These are phyloP conservation scores for Ramalina intermedia DNA, from an alignment of 495 filamentous ascomycete species.

Conservation along the genomic window DNA sequence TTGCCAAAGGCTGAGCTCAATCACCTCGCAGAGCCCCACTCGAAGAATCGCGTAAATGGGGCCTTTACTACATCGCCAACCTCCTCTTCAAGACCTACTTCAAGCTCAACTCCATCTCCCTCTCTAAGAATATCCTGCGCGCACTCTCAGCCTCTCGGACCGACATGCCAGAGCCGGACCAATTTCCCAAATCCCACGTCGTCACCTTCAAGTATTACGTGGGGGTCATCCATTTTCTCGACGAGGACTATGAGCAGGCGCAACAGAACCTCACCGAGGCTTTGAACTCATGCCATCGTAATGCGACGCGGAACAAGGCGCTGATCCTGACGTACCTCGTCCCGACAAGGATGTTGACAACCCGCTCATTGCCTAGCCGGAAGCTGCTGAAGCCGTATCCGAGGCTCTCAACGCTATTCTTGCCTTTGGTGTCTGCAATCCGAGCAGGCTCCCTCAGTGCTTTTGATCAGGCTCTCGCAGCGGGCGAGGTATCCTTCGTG, in stretches of 20 bases:
- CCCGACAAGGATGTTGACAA: constrained; percentile 77
- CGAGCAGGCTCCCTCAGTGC: constrained; percentile 64
- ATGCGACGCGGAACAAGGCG: constrained; percentile 64
- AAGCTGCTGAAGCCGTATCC: constrained; percentile 61
- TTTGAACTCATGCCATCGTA: constrained; percentile 58
- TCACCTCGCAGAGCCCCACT: constrained; percentile 50
- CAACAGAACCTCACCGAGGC: constrained; percentile 68
- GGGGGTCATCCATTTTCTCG: constrained; percentile 77
- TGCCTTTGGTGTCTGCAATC: constrained; percentile 62
- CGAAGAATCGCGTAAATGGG: constrained; percentile 92
- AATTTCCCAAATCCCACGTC: constrained; percentile 74
- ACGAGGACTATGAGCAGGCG: constrained; percentile 72
- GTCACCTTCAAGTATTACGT: constrained; percentile 96
- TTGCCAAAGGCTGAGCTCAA: constrained; percentile 1
- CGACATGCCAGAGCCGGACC: constrained; percentile 61
- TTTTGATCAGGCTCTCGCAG: constrained; percentile 71
- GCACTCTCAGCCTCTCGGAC: constrained; percentile 55
- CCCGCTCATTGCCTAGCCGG: constrained; percentile 62
- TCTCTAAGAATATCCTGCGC: constrained; percentile 80
- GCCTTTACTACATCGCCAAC: constrained; percentile 81
- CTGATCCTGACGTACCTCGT: constrained; percentile 93
- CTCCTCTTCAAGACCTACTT: constrained; percentile 97
- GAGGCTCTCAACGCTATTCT: constrained; percentile 61
- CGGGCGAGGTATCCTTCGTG: constrained; percentile 76
- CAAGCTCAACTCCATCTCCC: constrained; percentile 74